Evolutionary conservation across 257 asterid genomes (phyloP), one percentile per base, ranked within the genome.

Genomic region (Parsonsia alboflavescens): DNA sequence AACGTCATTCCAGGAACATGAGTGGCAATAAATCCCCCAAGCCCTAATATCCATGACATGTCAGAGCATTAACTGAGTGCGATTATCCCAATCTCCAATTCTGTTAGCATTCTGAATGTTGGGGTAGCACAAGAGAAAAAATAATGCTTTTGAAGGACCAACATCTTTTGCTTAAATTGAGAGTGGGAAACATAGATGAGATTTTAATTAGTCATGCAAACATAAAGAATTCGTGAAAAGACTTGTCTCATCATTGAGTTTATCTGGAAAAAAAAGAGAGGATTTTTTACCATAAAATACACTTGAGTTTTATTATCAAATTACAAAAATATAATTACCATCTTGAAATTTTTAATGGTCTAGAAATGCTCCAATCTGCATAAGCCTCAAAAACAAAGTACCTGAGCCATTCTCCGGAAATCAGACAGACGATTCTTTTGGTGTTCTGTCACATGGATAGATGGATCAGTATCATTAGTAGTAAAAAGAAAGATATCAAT

Each of bases 351-450:
- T 19, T 50, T 50, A 50, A 16, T 50, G 56, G 56, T 50, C 56
- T 13, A 50, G 21, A 50, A 50, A 16, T 10, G 13, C 13, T 46
- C 13, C 50, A 46, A 46, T 46, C 50, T 46, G 50, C 48, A 44
- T 44, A 44, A 44, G 48, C 50, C 50, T 46, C 6, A n/a, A 54
- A 67, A 53, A 33, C n/a, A 83, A 65, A 36, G 67, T 82, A 93
- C 98, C 98, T 93, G 98, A 82, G 78, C 81, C 96, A 93, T 93
- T 84, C 98, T 90, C 98, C 98, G 88, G 78, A 10, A 76, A 88
- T 93, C 98, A 71, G 98, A 83, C 22, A 93, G 88, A 77, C 91
- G 82, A 88, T 93, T 93, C 86, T 88, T 93, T 77, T 91, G 96
- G 82, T 93, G 87, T 83, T 93, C 98, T 93, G 88, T 54, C 53